Percentiles rank a stretch among this genome's conserved stretches.
Conservation (phyloP, 306 rosid species). For the Quercus dentata region DNA sequence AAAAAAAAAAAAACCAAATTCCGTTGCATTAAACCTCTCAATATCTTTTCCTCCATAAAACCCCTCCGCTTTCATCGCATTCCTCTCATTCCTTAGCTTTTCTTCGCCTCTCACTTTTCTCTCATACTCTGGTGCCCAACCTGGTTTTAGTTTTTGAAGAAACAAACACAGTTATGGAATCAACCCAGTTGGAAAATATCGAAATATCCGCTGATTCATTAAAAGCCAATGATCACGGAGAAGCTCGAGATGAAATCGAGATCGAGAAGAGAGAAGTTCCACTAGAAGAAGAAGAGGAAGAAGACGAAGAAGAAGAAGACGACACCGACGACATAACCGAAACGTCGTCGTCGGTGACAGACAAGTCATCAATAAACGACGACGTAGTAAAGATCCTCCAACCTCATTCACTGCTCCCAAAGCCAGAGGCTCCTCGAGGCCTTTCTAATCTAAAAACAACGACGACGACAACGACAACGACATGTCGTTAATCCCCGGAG, state of each 20-base stretch:
- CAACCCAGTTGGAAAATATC: conserved; percentile 13
- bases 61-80: conserved; percentile 7
- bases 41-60: conserved; percentile 1
- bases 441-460: not conserved
- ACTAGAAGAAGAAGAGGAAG: not conserved
- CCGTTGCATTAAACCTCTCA: conserved; percentile 8
- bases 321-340: conserved; percentile 1
- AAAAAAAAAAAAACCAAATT: not conserved
- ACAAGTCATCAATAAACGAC: not conserved
- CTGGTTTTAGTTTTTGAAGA: not conserved
- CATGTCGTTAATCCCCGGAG: not conserved
- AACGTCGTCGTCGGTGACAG: not conserved
- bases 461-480: not conserved
- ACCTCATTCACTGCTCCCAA: conserved; percentile 73
- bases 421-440: conserved; percentile 65
- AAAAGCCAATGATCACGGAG: not conserved
- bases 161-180: conserved; percentile 18
- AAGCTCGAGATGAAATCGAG: not conserved
- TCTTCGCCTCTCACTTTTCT: not conserved
- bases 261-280: not conserved
- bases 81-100: not conserved
- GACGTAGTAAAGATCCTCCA: not conserved
- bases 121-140: not conserved
- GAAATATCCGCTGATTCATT: not conserved
- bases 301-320: not conserved